phyloP scores from a whole-genome alignment of 2,329 filamentous ascomycete genomes.

The Penicillium janthinellum region DNA sequence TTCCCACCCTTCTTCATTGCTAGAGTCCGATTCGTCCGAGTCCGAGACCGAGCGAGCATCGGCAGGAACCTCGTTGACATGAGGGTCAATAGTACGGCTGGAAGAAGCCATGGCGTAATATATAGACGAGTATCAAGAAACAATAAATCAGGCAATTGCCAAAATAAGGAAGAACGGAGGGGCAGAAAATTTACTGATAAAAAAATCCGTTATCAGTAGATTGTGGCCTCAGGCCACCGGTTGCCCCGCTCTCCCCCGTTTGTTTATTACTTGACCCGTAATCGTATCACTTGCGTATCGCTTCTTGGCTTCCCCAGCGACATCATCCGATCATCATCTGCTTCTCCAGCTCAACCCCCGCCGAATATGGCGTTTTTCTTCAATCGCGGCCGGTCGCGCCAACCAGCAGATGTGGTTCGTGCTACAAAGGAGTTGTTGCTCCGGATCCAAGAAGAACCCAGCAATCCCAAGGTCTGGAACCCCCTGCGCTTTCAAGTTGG shows the following conservation, averaged over 20 bases:
- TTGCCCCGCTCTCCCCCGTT: slow-evolving; percentile 30
- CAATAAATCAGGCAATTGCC: background rate
- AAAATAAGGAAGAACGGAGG: slow-evolving; percentile 16
- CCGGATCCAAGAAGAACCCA: slow-evolving; percentile 61
- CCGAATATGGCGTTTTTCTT: slow-evolving; percentile 70
- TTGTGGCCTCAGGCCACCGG: slow-evolving; percentile 24
- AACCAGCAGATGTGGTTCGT: slow-evolving; percentile 62
- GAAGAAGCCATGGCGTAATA: slow-evolving; percentile 33
- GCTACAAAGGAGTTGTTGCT: slow-evolving; percentile 65
- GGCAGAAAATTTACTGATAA: slow-evolving; percentile 25
- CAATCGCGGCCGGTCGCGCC: slow-evolving; percentile 62
- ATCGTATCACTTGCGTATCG: background rate
- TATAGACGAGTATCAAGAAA: slow-evolving; percentile 6
- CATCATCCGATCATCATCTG: slow-evolving; percentile 10
- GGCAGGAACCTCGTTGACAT: slow-evolving; percentile 26
- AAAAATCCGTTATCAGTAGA: slow-evolving; percentile 24
- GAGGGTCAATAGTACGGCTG: slow-evolving; percentile 21
- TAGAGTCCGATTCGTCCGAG: slow-evolving; percentile 50
- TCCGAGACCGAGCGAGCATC: slow-evolving; percentile 38
- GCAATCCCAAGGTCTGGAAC: slow-evolving; percentile 56
- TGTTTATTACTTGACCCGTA: slow-evolving; percentile 25
- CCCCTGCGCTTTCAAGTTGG: slow-evolving; percentile 49
- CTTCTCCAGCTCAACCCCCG: slow-evolving; percentile 14
- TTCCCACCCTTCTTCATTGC: slow-evolving; percentile 58
- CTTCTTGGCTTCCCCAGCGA: slow-evolving; percentile 2